Conservation (phyloP, 257 asterid genomes). For the Solanum bulbocastanum region DNA sequence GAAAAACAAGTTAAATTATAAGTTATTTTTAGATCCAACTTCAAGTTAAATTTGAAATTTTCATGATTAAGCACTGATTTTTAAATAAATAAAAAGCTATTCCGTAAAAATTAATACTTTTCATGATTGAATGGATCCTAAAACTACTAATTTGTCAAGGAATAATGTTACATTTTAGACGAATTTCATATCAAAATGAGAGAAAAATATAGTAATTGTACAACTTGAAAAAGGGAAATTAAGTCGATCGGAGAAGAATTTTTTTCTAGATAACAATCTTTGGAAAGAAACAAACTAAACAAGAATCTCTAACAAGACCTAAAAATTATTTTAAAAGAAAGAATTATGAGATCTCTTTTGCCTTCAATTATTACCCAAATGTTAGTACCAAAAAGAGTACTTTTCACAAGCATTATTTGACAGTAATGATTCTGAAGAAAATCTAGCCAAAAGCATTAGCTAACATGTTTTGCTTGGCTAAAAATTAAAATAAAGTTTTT, state of each 20-base stretch:
- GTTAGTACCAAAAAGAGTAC: background rate
- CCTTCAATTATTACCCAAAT: background rate
- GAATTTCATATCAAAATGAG: background rate
- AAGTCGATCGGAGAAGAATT: background rate
- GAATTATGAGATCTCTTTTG: background rate
- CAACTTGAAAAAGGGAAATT: no score
- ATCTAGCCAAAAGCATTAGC: background rate
- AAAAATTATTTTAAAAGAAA: background rate
- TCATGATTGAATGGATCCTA: background rate
- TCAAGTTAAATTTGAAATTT: background rate
- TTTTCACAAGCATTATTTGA: background rate
- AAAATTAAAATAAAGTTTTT: no score
- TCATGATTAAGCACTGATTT: background rate
- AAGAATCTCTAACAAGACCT: background rate
- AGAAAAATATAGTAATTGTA: no score
- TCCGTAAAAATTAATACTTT: background rate
- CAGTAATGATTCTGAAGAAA: background rate
- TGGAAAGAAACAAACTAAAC: background rate
- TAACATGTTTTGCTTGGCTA: background rate
- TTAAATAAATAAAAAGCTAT: background rate
- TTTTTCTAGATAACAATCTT: background rate
- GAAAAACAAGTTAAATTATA: background rate
- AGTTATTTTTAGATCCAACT: background rate
- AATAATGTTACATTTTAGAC: background rate
- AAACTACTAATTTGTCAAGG: background rate